These are phyloP conservation scores for Haplosporangium sp. DNA, from an alignment of 371 early-diverging fungal species.

Conservation along the genomic window DNA sequence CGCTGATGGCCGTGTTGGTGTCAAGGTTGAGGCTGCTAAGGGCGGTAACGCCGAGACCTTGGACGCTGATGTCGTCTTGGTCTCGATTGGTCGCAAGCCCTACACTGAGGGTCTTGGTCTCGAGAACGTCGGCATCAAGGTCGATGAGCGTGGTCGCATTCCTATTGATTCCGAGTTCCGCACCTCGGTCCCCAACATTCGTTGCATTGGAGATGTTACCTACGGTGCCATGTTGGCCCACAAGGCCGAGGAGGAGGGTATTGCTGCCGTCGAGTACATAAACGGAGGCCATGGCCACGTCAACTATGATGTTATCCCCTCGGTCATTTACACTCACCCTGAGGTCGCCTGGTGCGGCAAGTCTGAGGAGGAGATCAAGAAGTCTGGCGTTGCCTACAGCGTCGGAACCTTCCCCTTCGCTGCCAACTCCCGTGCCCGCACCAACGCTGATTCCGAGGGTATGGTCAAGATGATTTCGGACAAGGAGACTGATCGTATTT, in stretches of 20 bases:
- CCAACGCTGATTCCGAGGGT: constrained; percentile 95
- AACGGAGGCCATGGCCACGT: constrained; percentile 95
- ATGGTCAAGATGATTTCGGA: constrained; percentile 96
- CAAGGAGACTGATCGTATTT: constrained; percentile 93
- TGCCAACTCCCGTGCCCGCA: constrained; percentile 98
- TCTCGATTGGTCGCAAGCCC: constrained; percentile 96
- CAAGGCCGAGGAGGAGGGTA: constrained; percentile 99
- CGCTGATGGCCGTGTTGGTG: constrained; percentile 85
- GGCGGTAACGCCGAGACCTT: constrained; percentile 83
- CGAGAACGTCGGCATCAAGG: constrained; percentile 88
- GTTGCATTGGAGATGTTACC: constrained; percentile 97
- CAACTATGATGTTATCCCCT: constrained; percentile 98
- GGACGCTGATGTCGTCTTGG: constrained; percentile 92
- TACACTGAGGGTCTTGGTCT: constrained; percentile 93
- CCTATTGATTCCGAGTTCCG: constrained; percentile 89
- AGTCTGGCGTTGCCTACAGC: constrained; percentile 85
- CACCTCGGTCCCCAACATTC: constrained; percentile 89
- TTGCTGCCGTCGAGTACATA: constrained; percentile 95
- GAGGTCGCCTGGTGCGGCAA: constrained; percentile 99
- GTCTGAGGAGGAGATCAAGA: constrained; percentile 94
- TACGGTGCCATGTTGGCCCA: constrained; percentile 99
- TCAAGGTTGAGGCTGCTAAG: constrained; percentile 93
- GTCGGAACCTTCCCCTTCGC: constrained; percentile 94
- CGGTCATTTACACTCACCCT: constrained; percentile 98
- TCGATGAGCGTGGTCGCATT: constrained; percentile 92